Percentiles rank a stretch among this genome's conserved stretches.
Conservation (phyloP, 2,329 filamentous ascomycete genomes). For the Phyllosticta ampelicida region DNA sequence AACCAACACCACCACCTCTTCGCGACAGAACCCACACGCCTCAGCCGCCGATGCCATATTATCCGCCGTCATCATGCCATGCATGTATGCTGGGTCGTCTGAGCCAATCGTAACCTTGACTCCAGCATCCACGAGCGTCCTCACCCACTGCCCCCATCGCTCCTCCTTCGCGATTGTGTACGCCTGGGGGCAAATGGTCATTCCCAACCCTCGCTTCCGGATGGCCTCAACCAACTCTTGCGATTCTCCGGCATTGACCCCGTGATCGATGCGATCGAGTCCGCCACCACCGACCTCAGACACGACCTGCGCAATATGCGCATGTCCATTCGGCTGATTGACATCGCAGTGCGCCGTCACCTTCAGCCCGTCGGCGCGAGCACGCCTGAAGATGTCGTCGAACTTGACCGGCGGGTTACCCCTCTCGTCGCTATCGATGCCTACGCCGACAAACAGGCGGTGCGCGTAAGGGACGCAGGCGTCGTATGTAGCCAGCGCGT, state of each 20-base stretch:
- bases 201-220: slow-evolving; percentile 22
- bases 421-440: slow-evolving; percentile 38
- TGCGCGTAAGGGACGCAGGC: slow-evolving; percentile 32
- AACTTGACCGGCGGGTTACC: slow-evolving; percentile 37
- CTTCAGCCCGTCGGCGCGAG: slow-evolving; percentile 32
- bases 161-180: slow-evolving; percentile 29
- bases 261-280: slow-evolving; percentile 33
- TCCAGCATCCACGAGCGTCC: slow-evolving; percentile 33
- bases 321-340: slow-evolving; percentile 38
- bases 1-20: slow-evolving; percentile 33
- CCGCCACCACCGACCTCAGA: slow-evolving; percentile 20
- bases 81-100: slow-evolving; percentile 41
- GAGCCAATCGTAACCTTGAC: slow-evolving; percentile 40
- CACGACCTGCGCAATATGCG: slow-evolving; percentile 32
- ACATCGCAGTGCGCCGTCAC: slow-evolving; percentile 43
- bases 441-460: slow-evolving; percentile 34
- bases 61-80: slow-evolving; percentile 40
- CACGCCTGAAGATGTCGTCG: slow-evolving; percentile 29
- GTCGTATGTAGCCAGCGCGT: slow-evolving; percentile 30
- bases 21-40: slow-evolving; percentile 31
- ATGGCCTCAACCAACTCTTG: slow-evolving; percentile 25
- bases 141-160: slow-evolving; percentile 21
- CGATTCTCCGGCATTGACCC: slow-evolving; percentile 29
- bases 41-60: slow-evolving; percentile 36
- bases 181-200: slow-evolving; percentile 35